phyloP scores from a whole-genome alignment of 371 early-diverging fungal genomes.

The Gilbertella persicaria region DNA sequence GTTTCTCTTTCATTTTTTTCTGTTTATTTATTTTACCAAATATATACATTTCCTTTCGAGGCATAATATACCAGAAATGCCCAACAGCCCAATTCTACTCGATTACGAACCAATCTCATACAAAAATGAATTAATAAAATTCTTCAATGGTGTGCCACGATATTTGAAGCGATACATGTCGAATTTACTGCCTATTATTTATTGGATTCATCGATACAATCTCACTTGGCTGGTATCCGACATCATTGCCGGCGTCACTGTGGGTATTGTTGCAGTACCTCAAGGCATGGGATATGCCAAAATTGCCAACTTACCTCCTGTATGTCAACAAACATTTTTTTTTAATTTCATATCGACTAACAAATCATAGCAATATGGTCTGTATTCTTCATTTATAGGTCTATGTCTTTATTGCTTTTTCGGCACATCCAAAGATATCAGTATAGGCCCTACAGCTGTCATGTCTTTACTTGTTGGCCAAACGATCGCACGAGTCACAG shows the following conservation, averaged over 20 bases:
- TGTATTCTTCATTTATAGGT: constrained; percentile 65
- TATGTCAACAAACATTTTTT: constrained; percentile 12
- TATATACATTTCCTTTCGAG: not conserved
- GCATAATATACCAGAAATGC: constrained; percentile 8
- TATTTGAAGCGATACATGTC: constrained; percentile 17
- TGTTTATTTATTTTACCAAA: not conserved
- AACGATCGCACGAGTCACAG: constrained; percentile 46
- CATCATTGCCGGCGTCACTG: constrained; percentile 83
- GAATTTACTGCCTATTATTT: constrained; percentile 60
- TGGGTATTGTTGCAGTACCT: constrained; percentile 85
- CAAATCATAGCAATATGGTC: constrained; percentile 61
- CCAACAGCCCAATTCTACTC: constrained; percentile 13
- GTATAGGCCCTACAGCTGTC: constrained; percentile 88
- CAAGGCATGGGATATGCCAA: constrained; percentile 87
- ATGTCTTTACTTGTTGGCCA: constrained; percentile 78
- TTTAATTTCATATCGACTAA: not conserved
- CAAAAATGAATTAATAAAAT: constrained; percentile 7
- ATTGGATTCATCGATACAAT: constrained; percentile 79
- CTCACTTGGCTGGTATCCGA: constrained; percentile 77
- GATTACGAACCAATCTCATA: constrained; percentile 24
- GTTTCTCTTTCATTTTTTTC: constrained; percentile 6
- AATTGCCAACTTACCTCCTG: constrained; percentile 73
- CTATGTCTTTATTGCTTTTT: constrained; percentile 62
- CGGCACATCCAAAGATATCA: constrained; percentile 87
- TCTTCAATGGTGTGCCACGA: constrained; percentile 8